Percentiles rank a stretch among this genome's conserved stretches.
phyloP scores from a whole-genome alignment of 1,284 basidiomycete genomes.

The Tylopilus sp. region DNA sequence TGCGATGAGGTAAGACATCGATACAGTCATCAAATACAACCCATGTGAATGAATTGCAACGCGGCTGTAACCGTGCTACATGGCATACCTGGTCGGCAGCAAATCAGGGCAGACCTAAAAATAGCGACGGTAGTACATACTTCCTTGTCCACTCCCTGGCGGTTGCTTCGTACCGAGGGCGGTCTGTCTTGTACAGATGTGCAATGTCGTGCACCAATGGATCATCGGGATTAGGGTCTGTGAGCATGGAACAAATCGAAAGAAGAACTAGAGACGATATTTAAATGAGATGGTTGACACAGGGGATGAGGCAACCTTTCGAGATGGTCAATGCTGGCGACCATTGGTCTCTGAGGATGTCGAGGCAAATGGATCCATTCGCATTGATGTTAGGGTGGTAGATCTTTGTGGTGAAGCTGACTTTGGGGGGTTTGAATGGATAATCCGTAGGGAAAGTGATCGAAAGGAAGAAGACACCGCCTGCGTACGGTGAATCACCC shows the following conservation, averaged over 20 bases:
- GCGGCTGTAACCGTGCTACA: slow-evolving; percentile 38
- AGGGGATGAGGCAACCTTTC: slow-evolving; percentile 66
- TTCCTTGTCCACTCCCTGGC: slow-evolving; percentile 98
- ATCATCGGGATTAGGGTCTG: slow-evolving; percentile 96
- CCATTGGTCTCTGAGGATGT: slow-evolving; percentile 97
- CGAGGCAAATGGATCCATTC: slow-evolving; percentile 97
- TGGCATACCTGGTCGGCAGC: slow-evolving; percentile 47
- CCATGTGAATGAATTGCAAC: slow-evolving; percentile 25
- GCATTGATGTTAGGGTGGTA: slow-evolving; percentile 98
- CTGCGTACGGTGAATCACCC: slow-evolving; percentile 93
- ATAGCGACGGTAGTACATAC: slow-evolving; percentile 47
- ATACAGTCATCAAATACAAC: slow-evolving; percentile 34
- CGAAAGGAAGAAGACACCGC: slow-evolving; percentile 95
- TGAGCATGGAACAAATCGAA: slow-evolving; percentile 96
- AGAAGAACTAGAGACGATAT: slow-evolving; percentile 63
- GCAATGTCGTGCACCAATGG: slow-evolving; percentile 78
- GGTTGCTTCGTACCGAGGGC: slow-evolving; percentile 89
- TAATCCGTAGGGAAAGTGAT: slow-evolving; percentile 95
- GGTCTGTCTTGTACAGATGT: slow-evolving; percentile 94
- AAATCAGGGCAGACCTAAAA: slow-evolving; percentile 14
- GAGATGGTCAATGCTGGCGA: slow-evolving; percentile 98
- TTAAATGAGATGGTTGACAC: neutral
- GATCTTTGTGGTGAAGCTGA: slow-evolving; percentile 98
- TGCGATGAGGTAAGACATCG: slow-evolving; percentile 32
- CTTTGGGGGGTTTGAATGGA: slow-evolving; percentile 99